A percentile compares a stretch with the other conserved stretches of the same genome.
Conservation (phyloP, 2,329 filamentous ascomycete genomes). For the Trichoderma citrinoviride region DNA sequence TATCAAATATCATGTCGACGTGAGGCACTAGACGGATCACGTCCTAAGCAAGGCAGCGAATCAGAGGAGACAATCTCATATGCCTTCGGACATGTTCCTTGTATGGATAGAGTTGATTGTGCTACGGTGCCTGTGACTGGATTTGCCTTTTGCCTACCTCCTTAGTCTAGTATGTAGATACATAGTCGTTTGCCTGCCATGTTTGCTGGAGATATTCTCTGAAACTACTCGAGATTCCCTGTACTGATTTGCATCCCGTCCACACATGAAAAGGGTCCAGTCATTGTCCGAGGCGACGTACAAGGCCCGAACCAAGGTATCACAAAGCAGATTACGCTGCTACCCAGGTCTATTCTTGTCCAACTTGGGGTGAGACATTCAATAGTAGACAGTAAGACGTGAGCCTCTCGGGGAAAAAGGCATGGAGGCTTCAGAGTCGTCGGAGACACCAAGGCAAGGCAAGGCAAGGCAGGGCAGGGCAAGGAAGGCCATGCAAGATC, state of each 20-base stretch:
- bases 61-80: not conserved
- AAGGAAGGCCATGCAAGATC: not conserved
- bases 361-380: constrained; percentile 3
- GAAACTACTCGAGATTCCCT: too few species aligned
- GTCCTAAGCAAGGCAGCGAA: constrained; percentile 10
- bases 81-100: not conserved
- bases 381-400: not conserved
- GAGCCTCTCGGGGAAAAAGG: constrained; percentile 6
- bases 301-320: not conserved
- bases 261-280: not conserved
- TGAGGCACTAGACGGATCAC: not conserved
- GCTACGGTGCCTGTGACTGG: not conserved
- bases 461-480: not conserved
- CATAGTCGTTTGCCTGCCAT: not conserved
- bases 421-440: not conserved
- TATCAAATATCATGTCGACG: constrained; percentile 6
- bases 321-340: not conserved
- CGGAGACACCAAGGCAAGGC: not conserved
- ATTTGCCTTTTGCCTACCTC: not conserved
- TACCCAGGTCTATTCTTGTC: not conserved
- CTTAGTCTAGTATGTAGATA: too few species aligned
- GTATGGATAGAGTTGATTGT: not conserved
- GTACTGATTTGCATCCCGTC: too few species aligned
- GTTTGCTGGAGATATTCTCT: too few species aligned
- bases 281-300: not conserved